Evolutionary conservation across 148 eudicot species (phyloP), one percentile per base, ranked within the genome.

Genomic region (Pharnaceum exiguum): DNA sequence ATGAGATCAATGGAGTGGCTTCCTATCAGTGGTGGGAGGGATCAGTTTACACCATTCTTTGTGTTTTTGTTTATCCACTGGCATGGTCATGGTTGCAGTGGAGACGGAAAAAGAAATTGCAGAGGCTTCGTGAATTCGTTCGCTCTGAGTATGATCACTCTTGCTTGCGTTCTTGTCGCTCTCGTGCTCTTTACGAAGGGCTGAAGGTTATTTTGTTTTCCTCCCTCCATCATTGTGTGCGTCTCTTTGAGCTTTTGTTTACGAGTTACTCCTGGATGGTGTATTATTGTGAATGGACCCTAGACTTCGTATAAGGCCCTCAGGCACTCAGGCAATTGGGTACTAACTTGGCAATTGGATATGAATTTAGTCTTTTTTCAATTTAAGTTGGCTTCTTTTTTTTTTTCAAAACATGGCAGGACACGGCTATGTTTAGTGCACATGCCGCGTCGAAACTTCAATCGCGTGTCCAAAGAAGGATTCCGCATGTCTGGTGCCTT

Each of bases 21-120:
- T 73, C 89, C 64, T 93, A 85, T 73, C 89, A 93, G 66, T 88
- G 96, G 99, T 93, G 99, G 99, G 99, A 93, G 85, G 99, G 99
- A 67, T 93, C 99, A 17, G 67, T 88, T 15, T 78, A 88, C 55
- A 68, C 81, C 68, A 83, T 93, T 57, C 78, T 93, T 19, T 83
- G 77, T 58, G 51, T 80, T 51, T 45, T 88, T 62, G 84, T 80
- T 35, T 93, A 83, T 78, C 99, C 99, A 46, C 80, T 93, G 51
- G 90, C 96, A 56, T 85, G 96, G 96, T 81, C 99, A 60, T 93
- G 99, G 99, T 62, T 85, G 79, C 99, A 93, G 67, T 88, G 89
- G 95, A 74, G 99, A 32, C 78, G 86, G 51, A 85, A 82, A 78
- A 78, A 62, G 65, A 93, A 88, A 72, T 72, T 93, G 47, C 96